phyloP scores from a whole-genome alignment of 148 eudicot genomes.

The Chenopodium berlandieri region DNA sequence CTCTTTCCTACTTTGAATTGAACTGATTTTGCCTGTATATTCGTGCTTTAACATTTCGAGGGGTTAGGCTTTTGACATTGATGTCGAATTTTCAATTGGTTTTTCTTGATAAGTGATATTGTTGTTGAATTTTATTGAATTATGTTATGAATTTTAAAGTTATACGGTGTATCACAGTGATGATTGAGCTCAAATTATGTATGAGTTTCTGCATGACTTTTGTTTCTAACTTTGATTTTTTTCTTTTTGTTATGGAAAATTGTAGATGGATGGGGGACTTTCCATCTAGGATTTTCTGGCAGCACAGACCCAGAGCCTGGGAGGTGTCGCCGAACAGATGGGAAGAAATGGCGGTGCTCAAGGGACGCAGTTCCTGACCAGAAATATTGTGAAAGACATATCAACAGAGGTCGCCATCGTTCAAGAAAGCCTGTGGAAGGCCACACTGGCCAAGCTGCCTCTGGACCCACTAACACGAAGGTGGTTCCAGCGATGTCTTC shows the following conservation, averaged over 20 bases:
- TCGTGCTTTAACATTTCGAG: not conserved
- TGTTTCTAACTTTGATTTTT: not conserved
- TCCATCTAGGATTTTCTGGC: conserved; percentile 77
- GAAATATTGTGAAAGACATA: conserved; percentile 89
- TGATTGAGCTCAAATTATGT: not conserved
- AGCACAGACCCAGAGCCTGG: conserved; percentile 86
- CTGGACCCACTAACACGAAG: conserved; percentile 52
- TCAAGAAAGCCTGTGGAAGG: conserved; percentile 98
- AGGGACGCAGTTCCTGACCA: conserved; percentile 84
- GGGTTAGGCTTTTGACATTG: not conserved
- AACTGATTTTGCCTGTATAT: too few species aligned
- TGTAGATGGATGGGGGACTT: conserved; percentile 66
- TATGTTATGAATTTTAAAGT: not conserved
- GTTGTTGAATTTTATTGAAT: not conserved
- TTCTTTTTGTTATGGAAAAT: conserved; percentile 18
- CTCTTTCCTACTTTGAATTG: not conserved
- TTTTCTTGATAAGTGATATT: not conserved
- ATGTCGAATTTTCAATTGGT: not conserved
- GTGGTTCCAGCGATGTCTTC: conserved; percentile 45
- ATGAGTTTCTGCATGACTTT: not conserved
- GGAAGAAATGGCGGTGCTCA: conserved; percentile 97
- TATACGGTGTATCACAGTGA: not conserved
- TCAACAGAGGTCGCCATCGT: conserved; percentile 95
- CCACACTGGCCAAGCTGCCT: conserved; percentile 63
- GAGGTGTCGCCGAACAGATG: conserved; percentile 89